Conservation (phyloP, 202 grass and related monocot genomes). For the Musa balbisiana region DNA sequence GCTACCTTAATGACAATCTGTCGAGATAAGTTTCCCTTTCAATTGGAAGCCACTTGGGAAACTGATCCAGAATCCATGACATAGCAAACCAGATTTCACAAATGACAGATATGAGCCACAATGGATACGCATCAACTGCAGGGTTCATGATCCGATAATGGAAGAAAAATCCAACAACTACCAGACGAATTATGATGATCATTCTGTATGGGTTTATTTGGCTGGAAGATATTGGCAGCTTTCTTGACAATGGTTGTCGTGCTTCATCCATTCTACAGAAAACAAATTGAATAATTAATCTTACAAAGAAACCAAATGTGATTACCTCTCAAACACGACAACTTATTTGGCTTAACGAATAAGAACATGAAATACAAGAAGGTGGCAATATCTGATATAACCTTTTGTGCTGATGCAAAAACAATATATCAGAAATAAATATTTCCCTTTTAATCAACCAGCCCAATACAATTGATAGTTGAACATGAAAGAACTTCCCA, state of each 20-base stretch:
- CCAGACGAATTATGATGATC: constrained; percentile 50
- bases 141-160: constrained; percentile 53
- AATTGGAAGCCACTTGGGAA: constrained; percentile 54
- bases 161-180: constrained; percentile 48
- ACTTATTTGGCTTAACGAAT: not conserved
- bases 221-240: constrained; percentile 52
- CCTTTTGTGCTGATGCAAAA: too few relatives aligned
- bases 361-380: not conserved
- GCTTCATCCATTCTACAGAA: constrained; percentile 29
- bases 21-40: constrained; percentile 63
- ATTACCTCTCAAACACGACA: not conserved
- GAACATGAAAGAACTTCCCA: too few relatives aligned
- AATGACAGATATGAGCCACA: constrained; percentile 59
- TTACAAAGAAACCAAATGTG: not conserved
- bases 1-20: constrained; percentile 49
- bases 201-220: constrained; percentile 71
- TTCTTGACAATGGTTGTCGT: constrained; percentile 49
- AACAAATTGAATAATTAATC: too few relatives aligned
- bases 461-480: too few relatives aligned
- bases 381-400: too few relatives aligned
- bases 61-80: constrained; percentile 60
- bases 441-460: too few relatives aligned
- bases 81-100: constrained; percentile 67
- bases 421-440: too few relatives aligned
- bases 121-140: constrained; percentile 45